phyloP scores from a whole-genome alignment of 768 basidiomycete genomes.

The Epithele typhae region DNA sequence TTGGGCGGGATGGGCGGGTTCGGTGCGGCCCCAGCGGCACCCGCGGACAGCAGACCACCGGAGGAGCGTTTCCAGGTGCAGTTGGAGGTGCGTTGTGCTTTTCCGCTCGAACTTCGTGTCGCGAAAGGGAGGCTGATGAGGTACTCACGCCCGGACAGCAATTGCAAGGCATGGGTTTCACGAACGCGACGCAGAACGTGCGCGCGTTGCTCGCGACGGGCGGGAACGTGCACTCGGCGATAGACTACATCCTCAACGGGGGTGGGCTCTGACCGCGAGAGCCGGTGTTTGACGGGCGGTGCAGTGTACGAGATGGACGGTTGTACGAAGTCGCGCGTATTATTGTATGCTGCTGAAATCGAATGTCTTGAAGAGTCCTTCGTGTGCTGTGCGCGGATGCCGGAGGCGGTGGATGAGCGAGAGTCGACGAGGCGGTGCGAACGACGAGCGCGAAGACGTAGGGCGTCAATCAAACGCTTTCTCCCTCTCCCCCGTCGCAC shows the following conservation, averaged over 20 bases:
- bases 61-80: slow-evolving; percentile 93
- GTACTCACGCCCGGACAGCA: no score
- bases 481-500: no score
- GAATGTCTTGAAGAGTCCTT: no score
- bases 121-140: neutral
- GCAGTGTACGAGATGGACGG: neutral
- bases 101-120: neutral
- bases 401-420: no score
- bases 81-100: slow-evolving; percentile 58
- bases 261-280: slow-evolving; percentile 62
- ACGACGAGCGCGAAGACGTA: no score
- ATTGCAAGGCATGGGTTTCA: slow-evolving; percentile 94
- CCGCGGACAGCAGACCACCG: slow-evolving; percentile 68
- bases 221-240: slow-evolving; percentile 89
- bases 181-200: slow-evolving; percentile 85
- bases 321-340: neutral
- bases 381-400: no score
- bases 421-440: no score
- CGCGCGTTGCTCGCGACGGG: slow-evolving; percentile 86
- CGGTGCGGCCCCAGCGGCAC: slow-evolving; percentile 37
- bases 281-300: no score
- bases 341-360: no score
- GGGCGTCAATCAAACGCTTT: no score
- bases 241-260: slow-evolving; percentile 87
- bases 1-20: slow-evolving; percentile 16